Percentiles rank a stretch among this genome's conserved stretches.
Conservation (phyloP, 2,329 filamentous ascomycete species). For the Aureobasidium namibiae region DNA sequence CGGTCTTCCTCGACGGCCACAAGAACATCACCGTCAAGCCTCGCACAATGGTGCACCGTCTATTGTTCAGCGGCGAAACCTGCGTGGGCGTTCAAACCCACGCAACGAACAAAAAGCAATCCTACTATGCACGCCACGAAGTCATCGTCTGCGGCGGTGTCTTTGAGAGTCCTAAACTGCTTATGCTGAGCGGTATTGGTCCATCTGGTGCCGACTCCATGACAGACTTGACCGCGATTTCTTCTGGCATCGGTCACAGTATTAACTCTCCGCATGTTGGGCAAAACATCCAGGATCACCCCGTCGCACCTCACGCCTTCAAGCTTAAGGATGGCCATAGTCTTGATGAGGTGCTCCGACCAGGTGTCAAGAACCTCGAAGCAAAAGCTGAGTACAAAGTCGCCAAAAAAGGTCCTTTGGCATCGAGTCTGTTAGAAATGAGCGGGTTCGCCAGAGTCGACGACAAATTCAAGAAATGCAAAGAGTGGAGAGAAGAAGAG, state of each 20-base stretch:
- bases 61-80: background rate
- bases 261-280: slow-evolving; percentile 19
- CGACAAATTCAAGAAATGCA: slow-evolving; percentile 40
- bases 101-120: background rate
- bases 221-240: slow-evolving; percentile 13
- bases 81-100: background rate
- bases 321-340: slow-evolving; percentile 34
- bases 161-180: slow-evolving; percentile 47
- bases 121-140: slow-evolving; percentile 37
- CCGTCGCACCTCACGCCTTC: slow-evolving; percentile 3
- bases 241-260: slow-evolving; percentile 30
- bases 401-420: slow-evolving; percentile 16
- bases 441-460: slow-evolving; percentile 52
- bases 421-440: slow-evolving; percentile 41
- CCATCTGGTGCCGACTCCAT: slow-evolving; percentile 20
- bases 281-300: slow-evolving; percentile 24
- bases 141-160: slow-evolving; percentile 43
- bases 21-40: slow-evolving; percentile 15
- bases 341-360: slow-evolving; percentile 33
- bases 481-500: slow-evolving; percentile 40
- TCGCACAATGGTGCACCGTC: slow-evolving; percentile 4
- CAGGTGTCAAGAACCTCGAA: slow-evolving; percentile 25
- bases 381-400: slow-evolving; percentile 14
- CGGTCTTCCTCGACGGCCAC: slow-evolving; percentile 12
- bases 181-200: slow-evolving; percentile 45